Evolutionary conservation across 495 filamentous ascomycete genomes (phyloP), one percentile per base, ranked within the genome.

Genomic region (Penicillium antarcticum): DNA sequence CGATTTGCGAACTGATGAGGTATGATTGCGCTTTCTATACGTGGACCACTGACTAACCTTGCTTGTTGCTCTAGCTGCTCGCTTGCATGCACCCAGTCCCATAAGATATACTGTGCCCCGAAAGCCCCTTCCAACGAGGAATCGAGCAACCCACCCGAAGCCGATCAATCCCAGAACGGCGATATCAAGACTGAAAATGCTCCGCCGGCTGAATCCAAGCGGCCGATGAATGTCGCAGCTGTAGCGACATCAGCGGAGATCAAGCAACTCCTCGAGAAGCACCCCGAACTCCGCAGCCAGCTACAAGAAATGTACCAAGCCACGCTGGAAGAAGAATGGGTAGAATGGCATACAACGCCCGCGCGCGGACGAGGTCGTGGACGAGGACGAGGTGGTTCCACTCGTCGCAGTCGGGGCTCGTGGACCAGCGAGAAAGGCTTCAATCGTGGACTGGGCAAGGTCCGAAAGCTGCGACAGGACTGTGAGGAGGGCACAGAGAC

Each of bases 41-140:
- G 23, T 52, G 21, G 36, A 33, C 33, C 31, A 34, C 32, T 45
- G 16, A 29, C 51, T 53, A 42, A 53, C 55, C 36, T 33, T 9
- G 17, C 16, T 45, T 39, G n/a, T 53, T 40, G 26, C 53, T 17
- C 12, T 39, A 91, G 87, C 60, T 91, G 87, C 58, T 89, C 86
- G 1, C 74, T 88, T 39, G 68, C 76, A 19, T 91, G 87, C 66
- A 86, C 80, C 48, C 81, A 79, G 55, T 66, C 74, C 23, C 87
- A 91, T 70, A 85, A 77, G 58, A 74, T 75, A 35, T 75, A 74
- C 48, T 76, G 73, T 52, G 65, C 72, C 18, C 70, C 72, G 13
- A 73, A 72, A 53, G 52, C 59, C 12, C 56, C 58, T 19, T 37
- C 61, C 38, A 62, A 55, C 42, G 45, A 62, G 39, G 61, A 80